Base-by-base conservation (phyloP, 2,329 filamentous ascomycete species). In the Fusarium sp. region DNA sequence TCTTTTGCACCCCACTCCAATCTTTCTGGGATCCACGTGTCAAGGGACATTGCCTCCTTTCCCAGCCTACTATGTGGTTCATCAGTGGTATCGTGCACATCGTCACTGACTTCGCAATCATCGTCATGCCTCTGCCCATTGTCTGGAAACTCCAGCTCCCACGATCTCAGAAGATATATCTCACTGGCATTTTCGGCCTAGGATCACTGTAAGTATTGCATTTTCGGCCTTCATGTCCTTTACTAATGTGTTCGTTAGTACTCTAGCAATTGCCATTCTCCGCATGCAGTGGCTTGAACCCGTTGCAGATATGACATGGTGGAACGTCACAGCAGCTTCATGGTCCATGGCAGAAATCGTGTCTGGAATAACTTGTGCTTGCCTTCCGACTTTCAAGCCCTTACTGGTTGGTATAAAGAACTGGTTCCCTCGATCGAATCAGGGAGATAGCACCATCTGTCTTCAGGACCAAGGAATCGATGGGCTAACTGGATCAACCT, bases 291-390 rank as follows among this genome's bases (percentile, higher is more conserved):
- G 75, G 75, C 67, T 77, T 2, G 56, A 53, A 0, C 75, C 64
- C 0, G 4, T 46, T 1, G 12, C 30, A 3, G 75, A 77, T 15
- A 9, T 68, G 4, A 73, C 74, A 0, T 77, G 73, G 71, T 74
- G 72, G 67, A 77, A 74, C 13, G 65, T 75, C 5, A 61, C 42
- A 1, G 23, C 70, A 11, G 71, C 75, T 0, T 65, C 44, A 0
- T 77, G 75, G 75, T 77, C 75, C 0, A 61, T 77, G 0, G 72
- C 75, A 1, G 75, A 77, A 21, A 32, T 77, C 9, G 67, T 68
- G 2, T 74, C 73, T 2, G 71, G 63, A 2, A 75, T 74, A n/a
- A 49, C 60, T 9, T 77, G 75, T 25, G 66, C 75, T 12, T 77
- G 75, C 5, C 60, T 77, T 10, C 71, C 75, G 0, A 75, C 73